Evolutionary conservation across 805 yeast genomes (phyloP), one percentile per base, ranked within the genome.

Genomic region (Naumovozyma castellii): DNA sequence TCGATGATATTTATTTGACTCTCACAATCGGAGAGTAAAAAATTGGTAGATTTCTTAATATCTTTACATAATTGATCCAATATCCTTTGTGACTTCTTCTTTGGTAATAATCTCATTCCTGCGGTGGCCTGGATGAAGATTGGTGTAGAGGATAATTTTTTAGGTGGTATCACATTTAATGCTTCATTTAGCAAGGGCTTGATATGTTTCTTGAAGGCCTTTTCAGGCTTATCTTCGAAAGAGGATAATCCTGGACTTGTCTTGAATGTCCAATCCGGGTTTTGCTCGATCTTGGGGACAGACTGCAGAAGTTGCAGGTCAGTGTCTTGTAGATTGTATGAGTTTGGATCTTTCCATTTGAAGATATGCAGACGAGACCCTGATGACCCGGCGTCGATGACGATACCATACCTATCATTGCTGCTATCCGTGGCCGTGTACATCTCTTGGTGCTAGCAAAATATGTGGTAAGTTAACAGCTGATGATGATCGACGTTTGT

Each of bases 61-160:
- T 68, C 60, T 6, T 59, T 41, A 59, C 97, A 90, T 0, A 86
- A 74, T 38, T 73, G 71, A 9, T 62, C 48, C 33, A 90, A 61
- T 2, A 92, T 69, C 29, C 57, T 64, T 6, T 66, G 53, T 45
- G 78, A 79, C 36, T 74, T 72, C 14, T 63, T 57, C 27, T 68
- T 66, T 0, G 81, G 75, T 34, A 90, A 56, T 32, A 92, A 64
- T 45, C 98, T 72, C 95, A 92, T 86, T 2, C 98, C 98, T 4
- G 98, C 98, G 0, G 98, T 92, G 3, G 97, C 94, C 49, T 84
- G 75, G n/a, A 92, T 75, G 49, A 78, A 92, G 1, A 92, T 72
- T 0, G 98, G 97, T 0, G 97, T 90, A 3, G 74, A 73, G 1
- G 58, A 44, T 47, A 77, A 75, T 40, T 73, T 67, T 0, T 70